These are phyloP conservation scores for Pleoardoris graminearum DNA, from an alignment of 2,329 filamentous ascomycete species.

Conservation along the genomic window DNA sequence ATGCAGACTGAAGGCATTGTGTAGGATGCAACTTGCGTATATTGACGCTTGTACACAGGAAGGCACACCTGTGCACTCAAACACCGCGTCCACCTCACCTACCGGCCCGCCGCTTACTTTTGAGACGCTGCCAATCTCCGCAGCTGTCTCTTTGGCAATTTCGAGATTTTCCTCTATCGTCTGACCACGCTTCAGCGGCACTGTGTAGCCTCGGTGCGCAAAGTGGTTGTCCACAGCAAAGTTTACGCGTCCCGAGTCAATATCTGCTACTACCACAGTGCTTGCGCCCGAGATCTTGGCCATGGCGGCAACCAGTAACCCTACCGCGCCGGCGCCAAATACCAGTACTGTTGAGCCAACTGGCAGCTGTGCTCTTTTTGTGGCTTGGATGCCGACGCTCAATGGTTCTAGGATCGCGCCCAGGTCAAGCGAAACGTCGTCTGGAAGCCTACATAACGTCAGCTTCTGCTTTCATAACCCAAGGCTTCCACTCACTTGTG, in stretches of 20 bases:
- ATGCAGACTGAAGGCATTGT: background rate
- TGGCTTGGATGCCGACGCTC: slow-evolving; percentile 63
- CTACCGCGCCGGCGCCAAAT: slow-evolving; percentile 65
- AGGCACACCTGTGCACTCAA: slow-evolving; percentile 78
- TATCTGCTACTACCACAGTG: slow-evolving; percentile 63
- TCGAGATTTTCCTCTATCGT: slow-evolving; percentile 58
- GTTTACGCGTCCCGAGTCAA: slow-evolving; percentile 59
- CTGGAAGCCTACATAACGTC: slow-evolving; percentile 49
- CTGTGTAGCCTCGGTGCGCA: slow-evolving; percentile 51
- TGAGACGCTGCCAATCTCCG: slow-evolving; percentile 45
- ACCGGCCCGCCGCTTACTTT: slow-evolving; percentile 37
- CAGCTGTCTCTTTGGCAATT: slow-evolving; percentile 56
- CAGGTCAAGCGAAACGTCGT: slow-evolving; percentile 56
- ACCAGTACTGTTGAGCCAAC: slow-evolving; percentile 57
- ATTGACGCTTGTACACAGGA: slow-evolving; percentile 75
- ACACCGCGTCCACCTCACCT: slow-evolving; percentile 68
- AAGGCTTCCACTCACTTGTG: slow-evolving; percentile 48
- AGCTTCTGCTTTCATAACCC: slow-evolving; percentile 3
- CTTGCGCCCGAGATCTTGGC: slow-evolving; percentile 58
- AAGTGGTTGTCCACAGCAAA: slow-evolving; percentile 59
- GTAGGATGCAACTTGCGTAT: slow-evolving; percentile 53
- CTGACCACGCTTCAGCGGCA: slow-evolving; percentile 52
- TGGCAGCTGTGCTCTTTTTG: slow-evolving; percentile 56
- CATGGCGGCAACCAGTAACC: slow-evolving; percentile 61
- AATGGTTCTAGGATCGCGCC: slow-evolving; percentile 65